Conservation (phyloP, 2,329 filamentous ascomycete species). For the Sclerotinia borealis region DNA sequence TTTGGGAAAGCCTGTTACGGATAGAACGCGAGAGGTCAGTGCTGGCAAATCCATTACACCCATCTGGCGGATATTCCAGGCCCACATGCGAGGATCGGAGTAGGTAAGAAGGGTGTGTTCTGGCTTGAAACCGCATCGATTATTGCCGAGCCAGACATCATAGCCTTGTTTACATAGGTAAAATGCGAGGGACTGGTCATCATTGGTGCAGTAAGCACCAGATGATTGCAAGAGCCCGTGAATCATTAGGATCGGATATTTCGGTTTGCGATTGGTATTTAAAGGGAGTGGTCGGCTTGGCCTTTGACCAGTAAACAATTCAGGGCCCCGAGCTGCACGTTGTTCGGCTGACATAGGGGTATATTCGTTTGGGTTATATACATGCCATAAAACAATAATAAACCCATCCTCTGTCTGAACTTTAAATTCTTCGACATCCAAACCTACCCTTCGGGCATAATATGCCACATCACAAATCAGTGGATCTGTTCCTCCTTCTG, state of each 20-base stretch:
- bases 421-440: slow-evolving; percentile 76
- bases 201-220: slow-evolving; percentile 84
- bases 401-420: slow-evolving; percentile 95
- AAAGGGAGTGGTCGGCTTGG: slow-evolving; percentile 33
- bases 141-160: slow-evolving; percentile 94
- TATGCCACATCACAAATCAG: slow-evolving; percentile 75
- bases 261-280: slow-evolving; percentile 34
- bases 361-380: slow-evolving; percentile 78
- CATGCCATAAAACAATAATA: slow-evolving; percentile 80
- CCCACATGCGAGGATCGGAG: slow-evolving; percentile 86
- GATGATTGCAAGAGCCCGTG: slow-evolving; percentile 84
- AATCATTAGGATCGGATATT: slow-evolving; percentile 80
- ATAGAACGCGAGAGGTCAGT: slow-evolving; percentile 70
- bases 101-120: slow-evolving; percentile 66
- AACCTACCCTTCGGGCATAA: slow-evolving; percentile 79
- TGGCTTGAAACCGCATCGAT: slow-evolving; percentile 79
- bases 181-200: slow-evolving; percentile 85
- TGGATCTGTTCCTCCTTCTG: slow-evolving; percentile 74
- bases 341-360: slow-evolving; percentile 43
- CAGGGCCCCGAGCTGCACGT: slow-evolving; percentile 50
- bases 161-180: slow-evolving; percentile 88
- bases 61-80: slow-evolving; percentile 94
- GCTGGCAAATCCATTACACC: slow-evolving; percentile 83
- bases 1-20: slow-evolving; percentile 76
- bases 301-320: slow-evolving; percentile 50